Conservation (phyloP, 805 yeast genomes). For the Cyberlindnera nakhonratchasimensis region DNA sequence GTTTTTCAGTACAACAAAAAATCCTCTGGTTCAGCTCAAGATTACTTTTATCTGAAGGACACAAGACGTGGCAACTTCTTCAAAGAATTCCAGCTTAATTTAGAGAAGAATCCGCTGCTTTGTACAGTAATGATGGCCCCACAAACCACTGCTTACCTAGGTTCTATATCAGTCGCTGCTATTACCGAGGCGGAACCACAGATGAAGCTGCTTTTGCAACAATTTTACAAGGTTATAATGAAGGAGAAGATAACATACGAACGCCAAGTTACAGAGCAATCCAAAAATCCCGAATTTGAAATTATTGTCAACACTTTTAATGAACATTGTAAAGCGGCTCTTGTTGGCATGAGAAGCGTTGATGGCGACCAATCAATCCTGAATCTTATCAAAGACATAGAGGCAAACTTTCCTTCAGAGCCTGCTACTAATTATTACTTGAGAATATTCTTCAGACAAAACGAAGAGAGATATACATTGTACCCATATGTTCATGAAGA, state of each 20-base stretch:
- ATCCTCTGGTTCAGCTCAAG: constrained; percentile 12
- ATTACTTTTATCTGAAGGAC: constrained; percentile 16
- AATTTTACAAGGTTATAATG: constrained; percentile 14
- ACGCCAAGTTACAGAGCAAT: background rate
- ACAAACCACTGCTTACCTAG: constrained; percentile 15
- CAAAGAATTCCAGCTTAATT: constrained; percentile 17
- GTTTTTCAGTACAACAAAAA: constrained; percentile 14
- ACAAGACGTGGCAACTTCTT: constrained; percentile 1
- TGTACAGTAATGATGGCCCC: constrained; percentile 16
- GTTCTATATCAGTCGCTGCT: constrained; percentile 20
- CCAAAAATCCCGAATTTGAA: constrained; percentile 2
- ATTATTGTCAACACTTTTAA: constrained; percentile 7
- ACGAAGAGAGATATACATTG: constrained; percentile 10
- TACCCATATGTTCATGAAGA: constrained; percentile 15
- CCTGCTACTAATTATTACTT: constrained; percentile 1
- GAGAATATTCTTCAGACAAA: constrained; percentile 12
- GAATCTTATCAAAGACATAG: constrained; percentile 11
- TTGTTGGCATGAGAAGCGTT: constrained; percentile 8
- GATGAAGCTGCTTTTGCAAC: constrained; percentile 14
- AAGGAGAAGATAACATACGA: constrained; percentile 11
- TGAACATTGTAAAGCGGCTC: constrained; percentile 10
- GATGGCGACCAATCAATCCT: constrained; percentile 9
- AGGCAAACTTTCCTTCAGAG: constrained; percentile 10
- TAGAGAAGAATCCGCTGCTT: constrained; percentile 18
- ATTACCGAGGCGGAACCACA: constrained; percentile 17